phyloP scores from a whole-genome alignment of 371 early-diverging fungal species.

The Mucor irregularis region DNA sequence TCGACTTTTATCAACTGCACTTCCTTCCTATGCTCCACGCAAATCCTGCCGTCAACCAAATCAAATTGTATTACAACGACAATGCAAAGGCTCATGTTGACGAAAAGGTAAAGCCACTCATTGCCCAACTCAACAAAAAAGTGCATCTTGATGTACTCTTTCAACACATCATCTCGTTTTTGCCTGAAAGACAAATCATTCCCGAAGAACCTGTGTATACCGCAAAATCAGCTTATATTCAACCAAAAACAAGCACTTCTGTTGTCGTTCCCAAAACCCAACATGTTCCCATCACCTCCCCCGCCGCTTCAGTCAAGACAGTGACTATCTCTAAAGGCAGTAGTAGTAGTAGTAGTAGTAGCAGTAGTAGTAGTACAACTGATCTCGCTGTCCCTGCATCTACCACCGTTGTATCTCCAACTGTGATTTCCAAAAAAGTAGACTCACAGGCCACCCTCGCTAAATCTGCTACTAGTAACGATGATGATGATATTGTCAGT shows the following conservation, averaged over 20 bases:
- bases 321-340: background rate
- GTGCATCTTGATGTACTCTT: no score
- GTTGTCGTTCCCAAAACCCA: background rate
- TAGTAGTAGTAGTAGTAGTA: no score
- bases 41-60: background rate
- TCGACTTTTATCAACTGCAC: conserved; percentile 2
- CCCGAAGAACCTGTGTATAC: background rate
- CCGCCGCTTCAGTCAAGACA: background rate
- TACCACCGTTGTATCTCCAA: background rate
- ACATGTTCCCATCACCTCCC: background rate
- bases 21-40: conserved; percentile 1
- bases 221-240: background rate
- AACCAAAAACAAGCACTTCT: background rate
- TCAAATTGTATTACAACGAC: background rate
- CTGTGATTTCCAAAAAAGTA: no score
- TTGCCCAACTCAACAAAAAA: background rate
- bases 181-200: no score
- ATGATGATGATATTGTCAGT: background rate
- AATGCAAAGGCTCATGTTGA: background rate
- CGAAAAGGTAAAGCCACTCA: background rate
- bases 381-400: background rate
- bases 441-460: no score
- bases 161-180: no score
- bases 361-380: no score
- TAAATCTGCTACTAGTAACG: background rate